Evolutionary conservation across 768 basidiomycete species (phyloP), one percentile per base, ranked within the genome.

Genomic region (Collybia sp.): DNA sequence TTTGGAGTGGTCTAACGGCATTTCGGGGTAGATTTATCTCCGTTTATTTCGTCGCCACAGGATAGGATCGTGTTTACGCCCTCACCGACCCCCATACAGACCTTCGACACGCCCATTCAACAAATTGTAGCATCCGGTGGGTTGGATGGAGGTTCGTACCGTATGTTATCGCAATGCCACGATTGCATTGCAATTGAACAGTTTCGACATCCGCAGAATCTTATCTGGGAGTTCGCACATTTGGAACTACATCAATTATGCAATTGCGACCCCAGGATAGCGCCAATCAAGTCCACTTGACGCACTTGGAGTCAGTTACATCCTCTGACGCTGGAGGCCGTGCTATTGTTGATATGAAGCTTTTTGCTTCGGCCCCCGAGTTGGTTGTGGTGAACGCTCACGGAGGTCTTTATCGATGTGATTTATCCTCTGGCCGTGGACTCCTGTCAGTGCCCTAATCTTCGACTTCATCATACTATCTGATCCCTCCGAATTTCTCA

Each of bases 71-170:
- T 54, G 18, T 73, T 76, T 38, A 71, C 59, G 34, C 74, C 82
- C 2, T 60, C 58, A 35, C 67, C 67, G 2, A 62, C 51, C 4
- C 67, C 80, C 4, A 57, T 68, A 5, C 64, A 65, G 48, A 63
- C 64, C 2, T 88, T 87, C 49, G 63, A 74, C 15, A 87, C 86
- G 2, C 85, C 88, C 11, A 85, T 91, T 43, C 70, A 72, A 43
- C 88, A 90, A 52, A 66, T 89, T 40, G 60, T 64, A 5, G 56
- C 71, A n/a, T 66, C 71, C 2, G 52, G 56, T 32, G 16, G 16
- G 39, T 19, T 33, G 6, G 19, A 30, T 25, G 32, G 33, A 33
- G 41, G n/a, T n/a, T n/a, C n/a, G 41, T 37, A 20, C 30, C 13
- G 12, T 45, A 33, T 25, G 25, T 25, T 25, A 25, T 8, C 25